These are phyloP conservation scores for Recurvomyces mirabilis DNA, from an alignment of 495 filamentous ascomycete species.

Conservation along the genomic window DNA sequence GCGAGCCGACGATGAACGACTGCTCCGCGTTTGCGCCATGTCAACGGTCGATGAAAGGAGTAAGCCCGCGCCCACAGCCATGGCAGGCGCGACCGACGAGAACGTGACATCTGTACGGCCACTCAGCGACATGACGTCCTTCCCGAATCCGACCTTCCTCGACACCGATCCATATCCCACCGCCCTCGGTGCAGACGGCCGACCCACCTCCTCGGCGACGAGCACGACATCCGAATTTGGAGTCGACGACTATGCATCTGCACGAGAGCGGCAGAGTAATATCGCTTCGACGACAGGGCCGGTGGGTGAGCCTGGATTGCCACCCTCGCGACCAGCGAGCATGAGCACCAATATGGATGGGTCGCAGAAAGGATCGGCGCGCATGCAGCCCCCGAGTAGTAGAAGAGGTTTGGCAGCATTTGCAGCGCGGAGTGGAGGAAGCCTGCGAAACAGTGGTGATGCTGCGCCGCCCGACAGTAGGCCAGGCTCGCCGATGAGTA, in stretches of 20 bases:
- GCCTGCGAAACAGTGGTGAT: slow-evolving; percentile 11
- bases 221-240: slow-evolving; percentile 49
- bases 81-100: slow-evolving; percentile 1
- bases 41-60: too few species aligned
- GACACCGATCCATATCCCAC: slow-evolving; percentile 16
- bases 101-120: too few species aligned
- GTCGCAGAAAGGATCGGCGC: slow-evolving; percentile 36
- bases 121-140: not conserved
- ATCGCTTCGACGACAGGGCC: slow-evolving; percentile 32
- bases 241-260: slow-evolving; percentile 16
- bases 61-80: too few species aligned
- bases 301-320: slow-evolving; percentile 34
- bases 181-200: not conserved
- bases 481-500: slow-evolving; percentile 40
- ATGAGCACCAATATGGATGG: slow-evolving; percentile 35
- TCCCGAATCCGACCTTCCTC: slow-evolving; percentile 18
- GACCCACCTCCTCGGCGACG: slow-evolving; percentile 12
- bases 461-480: slow-evolving; percentile 28
- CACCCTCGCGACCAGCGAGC: slow-evolving; percentile 31
- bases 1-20: too few species aligned
- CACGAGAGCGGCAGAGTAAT: slow-evolving; percentile 9
- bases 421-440: slow-evolving; percentile 3
- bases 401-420: slow-evolving; percentile 27
- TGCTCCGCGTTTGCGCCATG: too few species aligned
- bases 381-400: slow-evolving; percentile 38